phyloP scores from a whole-genome alignment of 1,284 basidiomycete species.

The Phaffia rhodozyma region DNA sequence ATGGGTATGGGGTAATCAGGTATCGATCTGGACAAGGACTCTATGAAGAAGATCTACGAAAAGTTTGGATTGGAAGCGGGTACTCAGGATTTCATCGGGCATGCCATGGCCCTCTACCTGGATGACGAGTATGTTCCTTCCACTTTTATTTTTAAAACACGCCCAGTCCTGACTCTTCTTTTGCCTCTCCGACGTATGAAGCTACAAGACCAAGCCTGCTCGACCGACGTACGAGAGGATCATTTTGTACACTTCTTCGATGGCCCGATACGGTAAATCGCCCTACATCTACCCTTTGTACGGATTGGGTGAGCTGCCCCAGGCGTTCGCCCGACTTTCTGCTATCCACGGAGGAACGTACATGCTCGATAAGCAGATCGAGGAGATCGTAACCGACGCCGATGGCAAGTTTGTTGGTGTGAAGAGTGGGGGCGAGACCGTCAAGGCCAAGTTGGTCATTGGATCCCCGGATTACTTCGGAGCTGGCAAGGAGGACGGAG shows the following conservation, averaged over 20 bases:
- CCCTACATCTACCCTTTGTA: constrained; percentile 99
- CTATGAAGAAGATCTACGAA: constrained; percentile 87
- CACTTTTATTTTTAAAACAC: background rate
- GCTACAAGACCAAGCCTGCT: constrained; percentile 86
- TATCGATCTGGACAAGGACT: constrained; percentile 70
- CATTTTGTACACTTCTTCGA: constrained; percentile 92
- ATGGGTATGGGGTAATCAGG: constrained; percentile 40
- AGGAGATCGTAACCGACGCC: constrained; percentile 74
- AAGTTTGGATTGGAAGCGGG: constrained; percentile 96
- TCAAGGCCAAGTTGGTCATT: constrained; percentile 95
- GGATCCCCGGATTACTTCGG: constrained; percentile 98
- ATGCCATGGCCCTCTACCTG: constrained; percentile 97
- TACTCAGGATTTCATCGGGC: constrained; percentile 98
- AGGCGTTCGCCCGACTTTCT: constrained; percentile 93
- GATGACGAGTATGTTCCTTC: constrained; percentile 72
- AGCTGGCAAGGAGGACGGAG: constrained; percentile 47
- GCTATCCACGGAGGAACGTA: constrained; percentile 99
- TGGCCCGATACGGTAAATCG: constrained; percentile 99
- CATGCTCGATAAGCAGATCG: constrained; percentile 95
- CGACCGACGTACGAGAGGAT: constrained; percentile 88
- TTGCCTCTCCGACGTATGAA: constrained; percentile 30
- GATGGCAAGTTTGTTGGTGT: constrained; percentile 91
- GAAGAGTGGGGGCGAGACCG: constrained; percentile 77
- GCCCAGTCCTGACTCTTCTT: background rate
- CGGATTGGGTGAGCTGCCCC: constrained; percentile 95